Evolutionary conservation across 345 rosid species (phyloP), one percentile per base, ranked within the genome.

Genomic region (Durio zibethinus): DNA sequence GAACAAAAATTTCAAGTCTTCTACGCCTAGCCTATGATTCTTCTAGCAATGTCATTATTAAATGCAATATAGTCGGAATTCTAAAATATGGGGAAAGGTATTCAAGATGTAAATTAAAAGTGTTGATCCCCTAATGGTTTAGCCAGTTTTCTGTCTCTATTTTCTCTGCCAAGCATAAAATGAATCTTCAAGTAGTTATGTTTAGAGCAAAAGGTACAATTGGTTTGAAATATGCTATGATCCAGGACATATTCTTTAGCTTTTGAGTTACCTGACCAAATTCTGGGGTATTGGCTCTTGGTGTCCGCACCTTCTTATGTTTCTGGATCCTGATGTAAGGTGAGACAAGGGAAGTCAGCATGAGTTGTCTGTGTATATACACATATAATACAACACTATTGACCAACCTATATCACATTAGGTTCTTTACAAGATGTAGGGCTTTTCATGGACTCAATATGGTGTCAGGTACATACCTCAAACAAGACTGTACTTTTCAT

Each of bases 401-500:
- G 11, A 65, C 43, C 67, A n/a, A 36, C 50, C 43, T 27, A 27
- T 35, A 42, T 76, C 36, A 47, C 57, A 73, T 52, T 10, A 6
- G 8, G 35, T 43, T 45, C 0, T 75, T 57, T 64, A 74, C 76
- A 31, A 12, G 73, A 45, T 21, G 40, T 38, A 73, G 25, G n/a
- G 48, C 21, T 25, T 73, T 38, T 35, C 29, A 52, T n/a, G 18
- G 14, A 68, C 27, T 20, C 38, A 21, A 53, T 29, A 74, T 21
- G 69, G 53, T 16, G 36, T 12, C 15, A 43, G 77, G 72, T 66
- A 56, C 78, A 67, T 83, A 91, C 97, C 94, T 92, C 97, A 81
- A 90, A 90, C 92, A 92, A 85, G 77, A 87, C 88, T 4, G 94
- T 83, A 80, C 88, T 86, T 78, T 60, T 87, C 80, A 87, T 93